Base-by-base conservation (phyloP, 768 basidiomycete species). In the Xanthoconium purpureum region DNA sequence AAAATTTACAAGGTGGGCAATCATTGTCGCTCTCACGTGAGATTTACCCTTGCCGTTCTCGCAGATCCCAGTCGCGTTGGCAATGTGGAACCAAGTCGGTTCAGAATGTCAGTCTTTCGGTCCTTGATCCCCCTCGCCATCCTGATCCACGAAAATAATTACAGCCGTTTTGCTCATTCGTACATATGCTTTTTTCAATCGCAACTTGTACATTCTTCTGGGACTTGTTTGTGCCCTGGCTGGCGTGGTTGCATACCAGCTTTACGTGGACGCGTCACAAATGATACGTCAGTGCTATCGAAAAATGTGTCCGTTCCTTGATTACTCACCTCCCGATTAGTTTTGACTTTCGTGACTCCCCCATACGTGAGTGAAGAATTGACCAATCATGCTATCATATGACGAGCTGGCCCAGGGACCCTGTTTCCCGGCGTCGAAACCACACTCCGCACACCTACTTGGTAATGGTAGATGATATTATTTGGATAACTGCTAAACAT, bases 41-140 rank as follows among this genome's bases (percentile, higher is more conserved):
- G 6, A 29, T 38, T 47, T 6, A 50, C 46, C 35, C 52, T 37
- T 18, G 4, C 30, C n/a, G 11, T 29, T 38, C 32, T 29, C 54
- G 53, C 47, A 91, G 89, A 83, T 90, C 50, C 89, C 89, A 6
- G 89, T 91, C 54, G 84, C 85, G 7, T 78, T 91, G 47, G 88
- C 88, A 17, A 87, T 90, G 84, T 91, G 88, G 88, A 91, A 91
- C 64, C 89, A 91, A 80, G 88, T 89, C 52, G 85, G 87, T 44
- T 88, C 88, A 46, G 87, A 91, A 75, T 84, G 87, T 85, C 59
- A 58, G 78, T 73, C 49, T 15, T 38, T 42, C 59, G 58, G 78
- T 73, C 49, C 15, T 38, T 42, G 28, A 35, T 44, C 46, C 18
- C 30, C 33, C 14, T 6, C 6, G 12, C 42, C 32, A 18, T 43